Conservation (phyloP, 2,329 filamentous ascomycete genomes). For the Venturia oleaginea region DNA sequence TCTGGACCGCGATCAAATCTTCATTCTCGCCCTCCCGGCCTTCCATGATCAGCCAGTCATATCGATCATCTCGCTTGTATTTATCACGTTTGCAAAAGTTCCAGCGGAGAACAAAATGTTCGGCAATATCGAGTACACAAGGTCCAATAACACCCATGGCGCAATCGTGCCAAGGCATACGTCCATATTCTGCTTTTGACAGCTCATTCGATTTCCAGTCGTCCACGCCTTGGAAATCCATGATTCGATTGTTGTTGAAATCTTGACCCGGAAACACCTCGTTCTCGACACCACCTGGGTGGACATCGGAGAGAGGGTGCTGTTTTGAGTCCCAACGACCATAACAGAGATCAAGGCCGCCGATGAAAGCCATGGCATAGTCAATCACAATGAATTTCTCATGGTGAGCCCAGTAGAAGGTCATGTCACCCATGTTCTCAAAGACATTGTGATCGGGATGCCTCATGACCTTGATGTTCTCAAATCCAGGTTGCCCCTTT, state of each 20-base stretch:
- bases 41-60: slow-evolving; percentile 76
- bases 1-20: slow-evolving; percentile 78
- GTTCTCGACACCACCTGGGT: slow-evolving; percentile 70
- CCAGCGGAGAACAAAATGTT: slow-evolving; percentile 92
- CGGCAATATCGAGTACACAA: slow-evolving; percentile 85
- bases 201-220: slow-evolving; percentile 93
- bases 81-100: slow-evolving; percentile 97
- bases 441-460: slow-evolving; percentile 94
- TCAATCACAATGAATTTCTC: slow-evolving; percentile 97
- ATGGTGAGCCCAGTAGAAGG: slow-evolving; percentile 95
- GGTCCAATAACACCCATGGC: slow-evolving; percentile 86
- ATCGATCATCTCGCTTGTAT: slow-evolving; percentile 79
- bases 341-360: slow-evolving; percentile 90
- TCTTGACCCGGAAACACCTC: slow-evolving; percentile 95
- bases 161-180: slow-evolving; percentile 98
- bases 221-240: slow-evolving; percentile 86
- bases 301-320: slow-evolving; percentile 77
- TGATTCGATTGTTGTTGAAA: slow-evolving; percentile 94
- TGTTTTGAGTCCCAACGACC: slow-evolving; percentile 87
- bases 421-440: slow-evolving; percentile 91
- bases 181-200: slow-evolving; percentile 79
- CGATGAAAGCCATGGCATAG: slow-evolving; percentile 83
- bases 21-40: slow-evolving; percentile 71
- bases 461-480: slow-evolving; percentile 81
- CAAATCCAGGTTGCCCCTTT: slow-evolving; percentile 68